Percentiles rank a stretch among this genome's conserved stretches.
phyloP scores from a whole-genome alignment of 495 filamentous ascomycete genomes.

The Talaromyces proteolyticus region DNA sequence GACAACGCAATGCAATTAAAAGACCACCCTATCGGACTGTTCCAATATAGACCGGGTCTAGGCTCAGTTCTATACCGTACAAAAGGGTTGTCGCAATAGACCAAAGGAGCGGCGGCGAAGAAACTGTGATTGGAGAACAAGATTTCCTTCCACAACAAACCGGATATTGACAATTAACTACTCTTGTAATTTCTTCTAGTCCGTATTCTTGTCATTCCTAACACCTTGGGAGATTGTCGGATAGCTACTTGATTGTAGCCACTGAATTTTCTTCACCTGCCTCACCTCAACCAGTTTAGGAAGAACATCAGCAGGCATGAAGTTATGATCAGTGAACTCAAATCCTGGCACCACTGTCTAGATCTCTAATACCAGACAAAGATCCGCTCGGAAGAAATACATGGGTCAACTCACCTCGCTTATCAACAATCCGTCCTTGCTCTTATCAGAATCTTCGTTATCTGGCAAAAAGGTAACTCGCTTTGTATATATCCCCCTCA shows the following conservation, averaged over 20 bases:
- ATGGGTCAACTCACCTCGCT: slow-evolving; percentile 40
- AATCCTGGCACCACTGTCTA: slow-evolving; percentile 60
- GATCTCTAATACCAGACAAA: neutral
- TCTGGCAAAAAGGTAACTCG: slow-evolving; percentile 50
- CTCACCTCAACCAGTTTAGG: slow-evolving; percentile 38
- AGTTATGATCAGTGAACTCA: slow-evolving; percentile 59
- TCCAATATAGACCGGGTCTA: neutral
- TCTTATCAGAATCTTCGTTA: slow-evolving; percentile 23
- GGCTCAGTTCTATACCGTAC: neutral
- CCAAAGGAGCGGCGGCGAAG: neutral
- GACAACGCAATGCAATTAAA: neutral
- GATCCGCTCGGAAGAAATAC: neutral
- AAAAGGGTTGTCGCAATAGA: neutral
- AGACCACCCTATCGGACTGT: neutral
- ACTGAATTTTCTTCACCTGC: slow-evolving; percentile 40
- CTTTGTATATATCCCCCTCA: slow-evolving; percentile 59
- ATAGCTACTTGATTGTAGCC: slow-evolving; percentile 35
- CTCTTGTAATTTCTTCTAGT: too few relatives aligned
- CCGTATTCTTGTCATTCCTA: too few relatives aligned
- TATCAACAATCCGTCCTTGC: slow-evolving; percentile 49
- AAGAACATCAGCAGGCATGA: slow-evolving; percentile 40
- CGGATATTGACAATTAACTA: too few relatives aligned
- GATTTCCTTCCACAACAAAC: too few relatives aligned
- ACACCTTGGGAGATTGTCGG: too few relatives aligned
- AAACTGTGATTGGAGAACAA: neutral